phyloP scores from a whole-genome alignment of 345 rosid species.

The Corchorus capsularis region DNA sequence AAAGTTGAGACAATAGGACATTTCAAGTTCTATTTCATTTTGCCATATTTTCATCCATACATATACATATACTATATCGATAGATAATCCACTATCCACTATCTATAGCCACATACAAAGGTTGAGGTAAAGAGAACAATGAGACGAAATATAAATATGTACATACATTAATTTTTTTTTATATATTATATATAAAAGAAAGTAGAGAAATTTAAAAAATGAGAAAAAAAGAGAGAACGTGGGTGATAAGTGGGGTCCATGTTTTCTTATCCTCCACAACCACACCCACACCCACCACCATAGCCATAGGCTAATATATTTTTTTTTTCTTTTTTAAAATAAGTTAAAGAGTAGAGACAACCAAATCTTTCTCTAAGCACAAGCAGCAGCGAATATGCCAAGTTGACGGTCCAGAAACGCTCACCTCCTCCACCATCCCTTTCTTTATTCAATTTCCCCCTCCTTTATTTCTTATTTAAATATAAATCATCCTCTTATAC shows the following conservation, averaged over 20 bases:
- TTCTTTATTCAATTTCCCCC: constrained; percentile 1
- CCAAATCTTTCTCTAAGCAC: constrained; percentile 22
- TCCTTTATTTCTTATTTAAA: not conserved
- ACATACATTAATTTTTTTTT: no score
- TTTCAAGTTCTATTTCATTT: no score
- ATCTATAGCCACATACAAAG: constrained; percentile 36
- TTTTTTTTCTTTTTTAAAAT: no score
- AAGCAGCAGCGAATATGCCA: constrained; percentile 46
- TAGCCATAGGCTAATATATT: no score
- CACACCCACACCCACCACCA: constrained; percentile 22
- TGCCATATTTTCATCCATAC: not conserved
- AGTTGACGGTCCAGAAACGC: constrained; percentile 46
- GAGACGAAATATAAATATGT: no score
- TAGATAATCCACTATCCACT: constrained; percentile 5
- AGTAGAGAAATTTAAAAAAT: not conserved
- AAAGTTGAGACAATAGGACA: no score
- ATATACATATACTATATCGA: not conserved
- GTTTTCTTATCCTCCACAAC: constrained; percentile 30
- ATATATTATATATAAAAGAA: no score
- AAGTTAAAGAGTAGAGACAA: constrained; percentile 27
- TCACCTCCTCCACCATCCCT: constrained; percentile 37
- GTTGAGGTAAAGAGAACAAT: constrained; percentile 21
- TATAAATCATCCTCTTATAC: not conserved
- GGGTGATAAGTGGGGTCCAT: constrained; percentile 31
- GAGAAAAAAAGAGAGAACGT: not conserved